Percentiles rank a stretch among this genome's conserved stretches.
These are phyloP conservation scores for Zymoseptoria crescenta DNA, from an alignment of 2,329 filamentous ascomycete genomes.

Conservation along the genomic window DNA sequence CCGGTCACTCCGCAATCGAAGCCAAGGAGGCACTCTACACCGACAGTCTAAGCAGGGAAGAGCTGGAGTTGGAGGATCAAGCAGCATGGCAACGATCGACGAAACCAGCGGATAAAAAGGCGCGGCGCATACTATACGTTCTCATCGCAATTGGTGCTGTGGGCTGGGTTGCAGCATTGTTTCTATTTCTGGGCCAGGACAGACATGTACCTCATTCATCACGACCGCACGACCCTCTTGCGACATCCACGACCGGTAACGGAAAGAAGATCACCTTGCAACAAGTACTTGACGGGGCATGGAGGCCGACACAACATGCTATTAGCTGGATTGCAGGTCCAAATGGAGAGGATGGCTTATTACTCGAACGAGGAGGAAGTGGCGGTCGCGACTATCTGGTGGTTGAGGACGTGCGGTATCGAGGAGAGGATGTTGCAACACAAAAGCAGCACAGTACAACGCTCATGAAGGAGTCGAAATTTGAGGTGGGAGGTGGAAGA, in stretches of 20 bases:
- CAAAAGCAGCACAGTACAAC: conserved; percentile 51
- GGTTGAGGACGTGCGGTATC: conserved; percentile 72
- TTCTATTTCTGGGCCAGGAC: conserved; percentile 57
- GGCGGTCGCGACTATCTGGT: conserved; percentile 66
- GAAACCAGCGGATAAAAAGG: conserved; percentile 56
- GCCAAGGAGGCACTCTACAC: conserved; percentile 41
- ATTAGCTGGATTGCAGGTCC: conserved; percentile 73
- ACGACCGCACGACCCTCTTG: conserved; percentile 60
- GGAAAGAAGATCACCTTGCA: conserved; percentile 68
- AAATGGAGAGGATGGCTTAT: conserved; percentile 70
- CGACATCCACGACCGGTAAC: conserved; percentile 52
- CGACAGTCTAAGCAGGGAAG: conserved; percentile 28
- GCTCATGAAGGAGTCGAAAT: conserved; percentile 63
- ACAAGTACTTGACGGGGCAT: conserved; percentile 59
- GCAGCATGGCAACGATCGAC: conserved; percentile 33
- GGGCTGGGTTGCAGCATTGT: conserved; percentile 61
- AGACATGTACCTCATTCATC: conserved; percentile 58
- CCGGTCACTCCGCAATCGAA: conserved; percentile 44
- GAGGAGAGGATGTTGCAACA: conserved; percentile 36
- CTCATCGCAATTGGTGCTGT: conserved; percentile 53
- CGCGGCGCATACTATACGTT: conserved; percentile 57
- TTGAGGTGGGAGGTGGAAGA: conserved; percentile 51
- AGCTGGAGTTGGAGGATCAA: conserved; percentile 47
- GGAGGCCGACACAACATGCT: conserved; percentile 54
- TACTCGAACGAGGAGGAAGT: conserved; percentile 63